These are phyloP conservation scores for Lanmaoa rubissima DNA, from an alignment of 768 basidiomycete genomes.

Conservation along the genomic window DNA sequence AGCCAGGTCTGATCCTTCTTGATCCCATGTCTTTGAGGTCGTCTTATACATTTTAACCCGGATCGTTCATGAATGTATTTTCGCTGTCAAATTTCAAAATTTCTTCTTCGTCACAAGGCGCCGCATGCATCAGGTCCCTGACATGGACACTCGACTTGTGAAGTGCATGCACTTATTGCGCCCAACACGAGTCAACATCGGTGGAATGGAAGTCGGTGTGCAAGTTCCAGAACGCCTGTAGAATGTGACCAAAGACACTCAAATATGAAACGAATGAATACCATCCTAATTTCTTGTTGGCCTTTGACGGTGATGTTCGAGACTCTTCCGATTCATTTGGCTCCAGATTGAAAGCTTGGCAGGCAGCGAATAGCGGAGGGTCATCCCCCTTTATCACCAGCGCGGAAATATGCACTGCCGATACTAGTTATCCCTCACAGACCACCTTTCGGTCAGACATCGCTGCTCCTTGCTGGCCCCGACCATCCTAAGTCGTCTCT, in stretches of 20 bases:
- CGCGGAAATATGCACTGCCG: background rate
- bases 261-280: background rate
- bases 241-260: background rate
- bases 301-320: background rate
- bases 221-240: background rate
- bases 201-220: conserved; percentile 3
- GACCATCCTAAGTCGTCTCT: conserved; percentile 21
- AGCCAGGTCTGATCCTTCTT: background rate
- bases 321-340: background rate
- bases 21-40: background rate
- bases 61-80: background rate
- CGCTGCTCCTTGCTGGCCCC: background rate
- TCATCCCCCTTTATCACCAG: background rate
- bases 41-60: background rate
- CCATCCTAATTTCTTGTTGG: background rate
- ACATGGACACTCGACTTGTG: background rate
- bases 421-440: background rate
- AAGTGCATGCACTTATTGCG: background rate
- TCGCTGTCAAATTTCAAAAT: conserved; percentile 1
- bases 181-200: background rate
- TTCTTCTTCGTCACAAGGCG: background rate
- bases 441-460: background rate
- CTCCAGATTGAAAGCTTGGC: background rate
- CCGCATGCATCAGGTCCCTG: background rate
- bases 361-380: background rate